These are phyloP conservation scores for Tylopilus intermedius DNA, from an alignment of 768 basidiomycete species.

Conservation along the genomic window DNA sequence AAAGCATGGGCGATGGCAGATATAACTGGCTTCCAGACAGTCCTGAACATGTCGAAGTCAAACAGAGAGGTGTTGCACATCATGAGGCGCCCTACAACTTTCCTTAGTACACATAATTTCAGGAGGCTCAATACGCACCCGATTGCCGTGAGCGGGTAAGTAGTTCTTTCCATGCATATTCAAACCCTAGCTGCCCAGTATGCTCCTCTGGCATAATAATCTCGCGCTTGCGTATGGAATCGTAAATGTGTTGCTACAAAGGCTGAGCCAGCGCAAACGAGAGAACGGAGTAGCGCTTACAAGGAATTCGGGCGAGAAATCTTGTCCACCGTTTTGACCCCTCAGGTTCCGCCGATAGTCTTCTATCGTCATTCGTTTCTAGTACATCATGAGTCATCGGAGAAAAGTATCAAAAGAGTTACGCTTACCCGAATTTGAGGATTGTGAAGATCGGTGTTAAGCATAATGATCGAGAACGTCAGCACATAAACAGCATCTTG, in stretches of 20 bases:
- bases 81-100: constrained; percentile 55
- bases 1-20: constrained; percentile 96
- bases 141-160: constrained; percentile 75
- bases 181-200: constrained; percentile 92
- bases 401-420: background rate
- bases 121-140: constrained; percentile 42
- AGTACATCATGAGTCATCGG: constrained; percentile 6
- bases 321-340: constrained; percentile 81
- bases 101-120: constrained; percentile 5
- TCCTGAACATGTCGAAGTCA: constrained; percentile 89
- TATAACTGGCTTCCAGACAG: constrained; percentile 89
- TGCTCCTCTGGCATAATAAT: constrained; percentile 99
- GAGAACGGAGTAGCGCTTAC: constrained; percentile 36
- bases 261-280: constrained; percentile 9
- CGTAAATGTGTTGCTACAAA: constrained; percentile 78
- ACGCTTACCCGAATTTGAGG: constrained; percentile 78
- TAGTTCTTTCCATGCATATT: constrained; percentile 98
- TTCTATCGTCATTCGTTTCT: constrained; percentile 97
- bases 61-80: constrained; percentile 76
- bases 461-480: constrained; percentile 93
- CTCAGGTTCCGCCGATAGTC: constrained; percentile 90
- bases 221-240: constrained; percentile 89
- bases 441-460: constrained; percentile 96
- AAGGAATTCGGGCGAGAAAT: constrained; percentile 85
- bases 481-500: constrained; percentile 94